phyloP scores from a whole-genome alignment of 2,329 filamentous ascomycete species.

The Pyrenochaeta sp. region DNA sequence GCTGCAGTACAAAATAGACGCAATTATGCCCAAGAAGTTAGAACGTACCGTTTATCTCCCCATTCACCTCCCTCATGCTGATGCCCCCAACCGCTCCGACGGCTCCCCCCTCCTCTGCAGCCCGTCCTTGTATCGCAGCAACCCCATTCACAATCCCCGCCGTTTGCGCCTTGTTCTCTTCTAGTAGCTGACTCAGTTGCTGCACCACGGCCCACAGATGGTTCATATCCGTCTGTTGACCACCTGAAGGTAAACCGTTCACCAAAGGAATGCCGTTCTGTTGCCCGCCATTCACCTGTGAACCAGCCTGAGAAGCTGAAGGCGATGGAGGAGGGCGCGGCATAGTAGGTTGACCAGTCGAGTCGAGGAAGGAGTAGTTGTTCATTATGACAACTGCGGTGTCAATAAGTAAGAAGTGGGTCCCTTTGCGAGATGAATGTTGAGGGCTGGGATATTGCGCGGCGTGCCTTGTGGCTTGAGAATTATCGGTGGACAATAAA shows the following conservation, averaged over 20 bases:
- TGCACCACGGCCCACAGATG: constrained; percentile 53
- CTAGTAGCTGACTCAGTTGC: constrained; percentile 50
- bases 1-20: not conserved
- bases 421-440: constrained; percentile 15
- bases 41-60: constrained; percentile 42
- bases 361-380: constrained; percentile 48
- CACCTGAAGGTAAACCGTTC: constrained; percentile 49
- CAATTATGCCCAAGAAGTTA: not conserved
- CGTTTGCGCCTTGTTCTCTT: constrained; percentile 51
- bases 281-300: constrained; percentile 42
- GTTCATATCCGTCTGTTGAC: constrained; percentile 55
- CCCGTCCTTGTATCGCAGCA: constrained; percentile 47
- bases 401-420: too few relatives aligned
- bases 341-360: constrained; percentile 21
- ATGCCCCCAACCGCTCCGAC: constrained; percentile 23
- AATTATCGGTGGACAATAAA: not conserved
- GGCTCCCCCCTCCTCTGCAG: constrained; percentile 44
- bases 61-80: constrained; percentile 43
- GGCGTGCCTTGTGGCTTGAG: not conserved
- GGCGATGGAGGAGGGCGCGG: constrained; percentile 48
- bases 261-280: constrained; percentile 49
- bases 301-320: constrained; percentile 33
- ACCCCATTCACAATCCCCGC: constrained; percentile 50
- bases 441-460: not conserved
- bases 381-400: constrained; percentile 40